These are phyloP conservation scores for Fusarium paranaense DNA, from an alignment of 2,329 filamentous ascomycete genomes.

Conservation along the genomic window DNA sequence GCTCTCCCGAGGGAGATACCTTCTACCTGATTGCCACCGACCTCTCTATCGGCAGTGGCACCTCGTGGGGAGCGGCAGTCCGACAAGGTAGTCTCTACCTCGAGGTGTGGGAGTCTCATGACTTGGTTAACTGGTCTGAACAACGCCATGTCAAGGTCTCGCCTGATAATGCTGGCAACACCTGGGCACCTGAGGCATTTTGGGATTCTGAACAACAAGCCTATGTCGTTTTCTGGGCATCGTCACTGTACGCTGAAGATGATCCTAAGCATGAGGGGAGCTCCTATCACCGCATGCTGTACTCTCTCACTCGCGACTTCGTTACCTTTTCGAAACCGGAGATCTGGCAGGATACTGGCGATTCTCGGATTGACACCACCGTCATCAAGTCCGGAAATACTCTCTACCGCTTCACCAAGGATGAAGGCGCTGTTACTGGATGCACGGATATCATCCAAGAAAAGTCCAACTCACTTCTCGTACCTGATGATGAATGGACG, in stretches of 20 bases:
- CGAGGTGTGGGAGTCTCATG: conserved; percentile 64
- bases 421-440: conserved; percentile 63
- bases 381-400: conserved; percentile 55
- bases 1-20: conserved; percentile 61
- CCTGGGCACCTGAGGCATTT: conserved; percentile 65
- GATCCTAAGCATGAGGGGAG: conserved; percentile 55
- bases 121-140: conserved; percentile 62
- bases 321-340: conserved; percentile 59
- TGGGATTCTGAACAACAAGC: conserved; percentile 57
- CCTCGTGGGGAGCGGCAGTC: conserved; percentile 62
- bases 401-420: conserved; percentile 67
- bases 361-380: conserved; percentile 64
- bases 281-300: conserved; percentile 65
- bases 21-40: conserved; percentile 66
- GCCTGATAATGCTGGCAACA: conserved; percentile 62
- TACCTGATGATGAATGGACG: conserved; percentile 56
- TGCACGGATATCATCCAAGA: conserved; percentile 68
- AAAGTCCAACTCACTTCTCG: conserved; percentile 55
- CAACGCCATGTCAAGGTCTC: conserved; percentile 63
- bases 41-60: conserved; percentile 65
- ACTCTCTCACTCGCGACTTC: conserved; percentile 62
- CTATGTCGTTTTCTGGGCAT: conserved; percentile 61
- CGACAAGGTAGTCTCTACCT: conserved; percentile 61
- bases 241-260: conserved; percentile 54
- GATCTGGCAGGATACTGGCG: conserved; percentile 64